Evolutionary conservation across 2,329 filamentous ascomycete species (phyloP), one percentile per base, ranked within the genome.

Genomic region (Drechslera avenae): DNA sequence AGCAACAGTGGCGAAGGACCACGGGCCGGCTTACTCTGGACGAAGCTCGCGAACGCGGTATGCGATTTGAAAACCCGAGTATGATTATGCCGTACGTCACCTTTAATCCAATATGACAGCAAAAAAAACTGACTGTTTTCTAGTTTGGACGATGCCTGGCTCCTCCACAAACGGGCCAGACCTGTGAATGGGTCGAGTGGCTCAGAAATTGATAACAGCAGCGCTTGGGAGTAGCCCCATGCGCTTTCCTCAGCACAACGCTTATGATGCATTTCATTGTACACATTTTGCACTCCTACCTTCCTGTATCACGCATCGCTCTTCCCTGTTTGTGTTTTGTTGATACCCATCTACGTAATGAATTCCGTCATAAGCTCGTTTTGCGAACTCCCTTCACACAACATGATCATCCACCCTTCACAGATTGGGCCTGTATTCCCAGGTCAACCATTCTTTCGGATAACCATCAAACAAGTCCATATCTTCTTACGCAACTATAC

Each of bases 41-140:
- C 59, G 88, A 92, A 71, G 81, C 84, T 50, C 81, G 83, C 52
- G 89, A 93, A 67, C 84, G 83, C 64, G 89, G 86, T 0, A 68
- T 86, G 70, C 78, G 78, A 39, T 95, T 91, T 72, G 78, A 91
- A 40, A 94, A 93, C 62, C 90, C 90, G 2, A 93, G 84, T 68
- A 75, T 95, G 9, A 78, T 86, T 3, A 75, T 79, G 26, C 86
- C 86, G 79, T 88, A 79, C 78, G 85, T 82, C 26, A 21, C n/a
- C 31, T 33, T 23, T 56, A 6, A 18, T 13, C 41, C 5, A 8
- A 28, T 2, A 14, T 34, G 3, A 19, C 32, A 13, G 31, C n/a
- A 14, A 26, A 16, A 14, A 26, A 16, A 18, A 36, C 57, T 64
- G 31, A 67, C 52, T 21, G 44, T 63, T 46, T 53, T 31, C 5